These are phyloP conservation scores for Citrus hindsii DNA, from an alignment of 345 rosid genomes.

Conservation along the genomic window DNA sequence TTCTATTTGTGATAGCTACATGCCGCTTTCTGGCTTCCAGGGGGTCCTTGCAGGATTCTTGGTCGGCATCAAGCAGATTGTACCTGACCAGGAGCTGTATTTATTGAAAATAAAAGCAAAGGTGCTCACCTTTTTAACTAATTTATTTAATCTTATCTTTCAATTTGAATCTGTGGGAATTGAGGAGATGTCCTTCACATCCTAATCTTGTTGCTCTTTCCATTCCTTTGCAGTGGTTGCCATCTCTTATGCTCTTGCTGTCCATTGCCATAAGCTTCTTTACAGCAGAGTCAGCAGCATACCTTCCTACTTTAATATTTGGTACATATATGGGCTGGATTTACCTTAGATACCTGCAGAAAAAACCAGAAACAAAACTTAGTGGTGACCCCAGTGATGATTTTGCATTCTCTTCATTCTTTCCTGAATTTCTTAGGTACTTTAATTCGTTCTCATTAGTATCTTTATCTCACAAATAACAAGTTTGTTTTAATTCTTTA, in stretches of 20 bases:
- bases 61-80: constrained; percentile 93
- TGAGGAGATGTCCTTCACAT: constrained; percentile 17
- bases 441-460: not conserved
- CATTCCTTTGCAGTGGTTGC: constrained; percentile 76
- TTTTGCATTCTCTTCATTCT: constrained; percentile 88
- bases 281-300: constrained; percentile 57
- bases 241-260: constrained; percentile 65
- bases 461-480: not conserved
- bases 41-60: constrained; percentile 86
- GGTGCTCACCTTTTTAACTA: constrained; percentile 35
- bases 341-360: constrained; percentile 87
- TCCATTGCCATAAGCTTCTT: constrained; percentile 78
- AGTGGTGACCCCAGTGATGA: constrained; percentile 96
- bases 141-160: not conserved
- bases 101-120: constrained; percentile 78
- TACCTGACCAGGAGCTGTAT: constrained; percentile 89
- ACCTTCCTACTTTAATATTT: constrained; percentile 87
- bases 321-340: constrained; percentile 94
- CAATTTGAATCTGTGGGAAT: not conserved
- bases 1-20: constrained; percentile 54
- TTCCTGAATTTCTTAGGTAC: constrained; percentile 86
- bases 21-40: constrained; percentile 94
- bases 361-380: constrained; percentile 78
- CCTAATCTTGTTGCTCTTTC: constrained; percentile 16
- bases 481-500: constrained; percentile 1